A percentile compares a stretch with the other conserved stretches of the same genome.
Evolutionary conservation across 1,139 yeast species (phyloP).

Genomic region (Blastobotrys niveus): DNA sequence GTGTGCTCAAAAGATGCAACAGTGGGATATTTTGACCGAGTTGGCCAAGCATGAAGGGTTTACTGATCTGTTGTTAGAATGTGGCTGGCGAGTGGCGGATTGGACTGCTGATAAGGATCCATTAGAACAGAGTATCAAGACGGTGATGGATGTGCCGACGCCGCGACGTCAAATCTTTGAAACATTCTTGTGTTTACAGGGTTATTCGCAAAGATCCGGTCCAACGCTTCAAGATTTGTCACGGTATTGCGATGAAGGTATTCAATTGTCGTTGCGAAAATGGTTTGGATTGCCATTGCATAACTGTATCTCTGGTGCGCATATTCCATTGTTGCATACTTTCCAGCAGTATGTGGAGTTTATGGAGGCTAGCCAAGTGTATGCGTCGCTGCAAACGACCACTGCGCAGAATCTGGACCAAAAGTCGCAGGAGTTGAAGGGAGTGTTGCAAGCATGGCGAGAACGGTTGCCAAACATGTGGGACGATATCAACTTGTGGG

Average conservation of each 20-base stretch:
- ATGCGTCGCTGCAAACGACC: constrained; percentile 80
- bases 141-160: constrained; percentile 98
- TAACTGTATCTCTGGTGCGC: constrained; percentile 71
- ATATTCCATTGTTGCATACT: constrained; percentile 82
- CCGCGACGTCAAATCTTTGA: constrained; percentile 95
- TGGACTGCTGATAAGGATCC: constrained; percentile 97
- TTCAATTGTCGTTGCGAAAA: constrained; percentile 83
- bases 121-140: constrained; percentile 86
- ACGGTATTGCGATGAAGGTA: constrained; percentile 89
- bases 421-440: constrained; percentile 87
- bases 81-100: constrained; percentile 99
- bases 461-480: constrained; percentile 92
- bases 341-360: constrained; percentile 98
- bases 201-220: constrained; percentile 76
- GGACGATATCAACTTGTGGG: constrained; percentile 98
- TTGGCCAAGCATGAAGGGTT: constrained; percentile 97
- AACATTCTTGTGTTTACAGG: constrained; percentile 87
- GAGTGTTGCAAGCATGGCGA: constrained; percentile 96
- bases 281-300: constrained; percentile 92
- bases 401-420: constrained; percentile 88
- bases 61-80: constrained; percentile 85
- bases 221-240: constrained; percentile 75
- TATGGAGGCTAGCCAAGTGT: constrained; percentile 95
- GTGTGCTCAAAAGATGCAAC: constrained; percentile 95
- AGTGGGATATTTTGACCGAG: constrained; percentile 96